Evolutionary conservation across 192 early-diverging fungal species (phyloP), one percentile per base, ranked within the genome.

Genomic region (Helicostylum pulchrum): DNA sequence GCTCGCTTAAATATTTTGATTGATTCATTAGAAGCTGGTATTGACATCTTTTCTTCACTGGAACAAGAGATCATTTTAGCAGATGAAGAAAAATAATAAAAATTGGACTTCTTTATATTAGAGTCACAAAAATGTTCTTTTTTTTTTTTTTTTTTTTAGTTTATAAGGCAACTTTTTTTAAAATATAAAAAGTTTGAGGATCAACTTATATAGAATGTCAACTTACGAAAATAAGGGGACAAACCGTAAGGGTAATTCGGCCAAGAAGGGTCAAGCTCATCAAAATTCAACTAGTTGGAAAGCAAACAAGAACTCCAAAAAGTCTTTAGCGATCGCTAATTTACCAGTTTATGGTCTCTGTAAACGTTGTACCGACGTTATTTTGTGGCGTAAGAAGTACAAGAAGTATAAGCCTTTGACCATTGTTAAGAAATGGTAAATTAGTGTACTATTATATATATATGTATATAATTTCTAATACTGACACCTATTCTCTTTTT

Each of bases 361-460:
- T 69, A 67, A 83, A 53, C 77, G 83, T 47, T 91, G 89, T 75
- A 86, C 83, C 15, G 88, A 91, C 49, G 84, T 90, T 43, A 80
- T 93, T 21, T 66, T 85, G 74, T 92, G 87, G 88, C 81, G 91
- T 55, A 96, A 99, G 75, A 89, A 92, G 75, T 94, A 92, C 81
- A 88, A 88, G 72, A 94, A 97, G 77, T 99, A 99, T 81, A 99
- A 97, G 83, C 93, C 94, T 39, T 83, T 99, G 68, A 94, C 94
- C 20, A 82, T 81, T 21, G 83, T 90, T 58, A 95, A 94, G 75
- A 93, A 89, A 67, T 99, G 92, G 90, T 90, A 74, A 72, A 69
- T 9, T 19, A 50, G 54, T 10, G 23, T 63, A 47, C 19, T 75
- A 58, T 73, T 73, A 31, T 8, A 36, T 14, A 26, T 26, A 26